Evolutionary conservation across 2,329 filamentous ascomycete species (phyloP).

Genomic region (Xylariaceae sp.): DNA sequence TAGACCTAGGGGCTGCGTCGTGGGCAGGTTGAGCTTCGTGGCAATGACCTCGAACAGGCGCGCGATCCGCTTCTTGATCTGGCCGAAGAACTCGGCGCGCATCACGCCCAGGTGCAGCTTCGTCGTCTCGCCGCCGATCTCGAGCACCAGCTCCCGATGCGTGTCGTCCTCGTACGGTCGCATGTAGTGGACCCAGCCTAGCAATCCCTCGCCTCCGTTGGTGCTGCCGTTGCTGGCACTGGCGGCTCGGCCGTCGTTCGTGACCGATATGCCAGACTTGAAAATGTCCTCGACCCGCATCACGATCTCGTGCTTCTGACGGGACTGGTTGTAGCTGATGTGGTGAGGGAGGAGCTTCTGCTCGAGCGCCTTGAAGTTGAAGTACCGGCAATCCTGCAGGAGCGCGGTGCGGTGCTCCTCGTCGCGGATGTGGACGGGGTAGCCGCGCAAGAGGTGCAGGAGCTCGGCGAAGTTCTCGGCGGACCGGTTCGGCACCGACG

Average conservation of each 20-base stretch:
- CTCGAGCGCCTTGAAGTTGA: constrained; percentile 86
- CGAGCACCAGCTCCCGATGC: constrained; percentile 68
- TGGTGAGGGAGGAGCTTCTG: constrained; percentile 76
- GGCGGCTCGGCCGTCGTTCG: constrained; percentile 37
- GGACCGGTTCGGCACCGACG: constrained; percentile 71
- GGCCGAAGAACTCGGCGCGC: constrained; percentile 68
- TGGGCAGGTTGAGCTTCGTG: constrained; percentile 68
- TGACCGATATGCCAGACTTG: constrained; percentile 72
- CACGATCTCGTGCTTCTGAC: constrained; percentile 66
- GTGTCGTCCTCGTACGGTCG: constrained; percentile 79
- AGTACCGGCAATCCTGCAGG: constrained; percentile 83
- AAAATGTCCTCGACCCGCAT: constrained; percentile 82
- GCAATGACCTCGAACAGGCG: constrained; percentile 76
- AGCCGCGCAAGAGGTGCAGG: constrained; percentile 75
- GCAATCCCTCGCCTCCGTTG: constrained; percentile 26
- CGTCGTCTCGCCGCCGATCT: constrained; percentile 66
- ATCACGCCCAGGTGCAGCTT: constrained; percentile 33
- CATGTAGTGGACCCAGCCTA: constrained; percentile 67
- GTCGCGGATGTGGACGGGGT: constrained; percentile 69
- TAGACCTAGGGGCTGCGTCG: constrained; percentile 56
- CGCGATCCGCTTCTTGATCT: constrained; percentile 63
- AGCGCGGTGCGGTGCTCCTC: constrained; percentile 73
- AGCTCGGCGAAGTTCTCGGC: constrained; percentile 82
- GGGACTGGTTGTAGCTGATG: constrained; percentile 67
- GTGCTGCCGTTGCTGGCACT: constrained; percentile 21